Base-by-base conservation (phyloP, 768 basidiomycete genomes). In the Leccinum broughii region DNA sequence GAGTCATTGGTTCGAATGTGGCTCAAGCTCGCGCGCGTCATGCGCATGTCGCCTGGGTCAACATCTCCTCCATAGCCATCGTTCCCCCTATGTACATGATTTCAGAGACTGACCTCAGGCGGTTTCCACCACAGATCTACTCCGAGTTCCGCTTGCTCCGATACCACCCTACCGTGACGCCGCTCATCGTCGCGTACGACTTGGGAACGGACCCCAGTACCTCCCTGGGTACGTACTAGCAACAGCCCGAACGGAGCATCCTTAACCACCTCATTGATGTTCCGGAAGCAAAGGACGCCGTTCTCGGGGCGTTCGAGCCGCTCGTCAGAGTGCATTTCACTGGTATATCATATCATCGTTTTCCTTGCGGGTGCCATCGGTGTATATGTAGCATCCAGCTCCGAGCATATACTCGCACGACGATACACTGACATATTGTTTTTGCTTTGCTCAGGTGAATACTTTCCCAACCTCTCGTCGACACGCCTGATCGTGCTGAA, bases 1-100 rank as follows among this genome's bases (percentile, higher is more conserved):
- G 0, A 84, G 84, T 3, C 92, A 93, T 68, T 92, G 91, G 90
- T 93, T 93, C 67, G 80, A 92, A 78, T 88, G 7, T 93, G 90
- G 89, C 82, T 81, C 3, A 87, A 92, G 72, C 76, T 85, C 0
- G 77, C 78, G 11, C 78, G 88, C 3, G 80, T 89, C 8, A 73
- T 93, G 46, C 77, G 82, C 53, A 78, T 11, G 89, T 89, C 5
- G 86, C 87, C 67, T 92, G 90, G 87, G 91, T 90, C 60, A 44
- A 81, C 35, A 6, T 62, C 13, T 44, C n/a, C 20, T 13, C 9
- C 8, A 20, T 20, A 20, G 3, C 6, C 30, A 4, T 17, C 22
- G 4, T 26, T 58, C 14, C n/a, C 5, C 20, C 51, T 28, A 22
- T 22, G 22, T 22, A 3, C 20, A 30, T n/a, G 5, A 17, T 44